Conservation (phyloP, 2,329 filamentous ascomycete species). For the Dactylonectria estremocensis region DNA sequence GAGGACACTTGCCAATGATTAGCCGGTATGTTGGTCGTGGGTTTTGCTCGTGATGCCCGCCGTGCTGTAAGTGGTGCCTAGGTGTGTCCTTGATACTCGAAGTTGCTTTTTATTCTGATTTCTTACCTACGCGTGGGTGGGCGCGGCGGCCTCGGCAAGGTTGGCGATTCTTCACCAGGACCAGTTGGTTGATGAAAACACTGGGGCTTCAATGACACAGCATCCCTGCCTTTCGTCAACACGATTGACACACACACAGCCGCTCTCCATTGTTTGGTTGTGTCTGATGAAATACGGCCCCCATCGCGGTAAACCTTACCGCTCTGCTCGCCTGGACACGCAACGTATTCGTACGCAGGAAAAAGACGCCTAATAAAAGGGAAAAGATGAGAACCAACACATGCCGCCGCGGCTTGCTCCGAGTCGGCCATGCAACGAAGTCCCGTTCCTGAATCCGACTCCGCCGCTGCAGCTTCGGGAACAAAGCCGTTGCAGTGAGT, state of each 20-base stretch:
- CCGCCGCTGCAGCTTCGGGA: conserved; percentile 6
- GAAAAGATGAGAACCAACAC: background rate
- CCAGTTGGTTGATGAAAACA: conserved; percentile 10
- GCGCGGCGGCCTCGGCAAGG: conserved; percentile 14
- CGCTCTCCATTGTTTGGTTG: background rate
- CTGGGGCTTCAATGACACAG: conserved; percentile 16
- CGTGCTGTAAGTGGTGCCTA: too few species aligned
- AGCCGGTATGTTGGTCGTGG: conserved; percentile 7
- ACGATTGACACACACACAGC: conserved; percentile 25
- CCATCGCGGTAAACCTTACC: conserved; percentile 12
- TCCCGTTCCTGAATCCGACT: conserved; percentile 25
- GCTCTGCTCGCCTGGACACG: background rate
- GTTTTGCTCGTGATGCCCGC: too few species aligned
- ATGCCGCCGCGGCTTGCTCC: background rate
- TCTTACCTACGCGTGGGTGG: conserved; percentile 16
- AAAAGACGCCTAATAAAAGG: background rate
- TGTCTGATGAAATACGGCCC: conserved; percentile 8
- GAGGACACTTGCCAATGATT: conserved; percentile 3
- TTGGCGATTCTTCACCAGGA: conserved; percentile 14
- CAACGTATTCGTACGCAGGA: background rate
- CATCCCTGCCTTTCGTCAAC: conserved; percentile 25
- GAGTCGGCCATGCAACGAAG: too few species aligned
- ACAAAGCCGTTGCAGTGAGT: background rate
- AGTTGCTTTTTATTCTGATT: conserved; percentile 34
- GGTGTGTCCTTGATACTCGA: background rate